A percentile compares a stretch with the other conserved stretches of the same genome.
phyloP scores from a whole-genome alignment of 2,329 filamentous ascomycete species.

The Fusarium metavorans region DNA sequence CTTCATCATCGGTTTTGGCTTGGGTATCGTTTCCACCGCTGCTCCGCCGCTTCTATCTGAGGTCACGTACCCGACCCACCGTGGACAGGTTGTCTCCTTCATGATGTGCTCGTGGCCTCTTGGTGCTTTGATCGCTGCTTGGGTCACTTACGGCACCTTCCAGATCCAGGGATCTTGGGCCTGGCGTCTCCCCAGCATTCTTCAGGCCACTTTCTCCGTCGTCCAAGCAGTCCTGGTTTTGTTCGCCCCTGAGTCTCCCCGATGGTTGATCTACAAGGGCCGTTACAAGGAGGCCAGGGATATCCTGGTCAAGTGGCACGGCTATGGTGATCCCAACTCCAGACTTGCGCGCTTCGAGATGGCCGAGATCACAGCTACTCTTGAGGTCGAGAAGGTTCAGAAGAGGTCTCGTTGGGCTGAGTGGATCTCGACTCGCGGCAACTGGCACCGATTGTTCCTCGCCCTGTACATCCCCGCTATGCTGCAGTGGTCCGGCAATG shows the following conservation, averaged over 20 bases:
- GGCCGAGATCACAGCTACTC: constrained; percentile 37
- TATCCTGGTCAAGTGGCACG: constrained; percentile 41
- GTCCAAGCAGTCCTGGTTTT: constrained; percentile 15
- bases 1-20: constrained; percentile 55
- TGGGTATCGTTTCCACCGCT: constrained; percentile 49
- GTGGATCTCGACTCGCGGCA: constrained; percentile 41
- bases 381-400: constrained; percentile 43
- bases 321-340: constrained; percentile 29
- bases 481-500: constrained; percentile 46
- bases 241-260: constrained; percentile 36
- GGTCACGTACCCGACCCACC: constrained; percentile 51
- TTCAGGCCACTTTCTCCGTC: constrained; percentile 54
- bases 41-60: constrained; percentile 52
- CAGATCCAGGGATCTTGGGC: constrained; percentile 56
- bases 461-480: constrained; percentile 46
- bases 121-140: constrained; percentile 38
- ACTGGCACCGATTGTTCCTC: constrained; percentile 49
- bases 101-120: constrained; percentile 39
- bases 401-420: constrained; percentile 37
- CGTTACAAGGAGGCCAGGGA: constrained; percentile 38
- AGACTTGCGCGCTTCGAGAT: constrained; percentile 35
- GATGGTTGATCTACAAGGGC: constrained; percentile 44
- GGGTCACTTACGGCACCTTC: constrained; percentile 56
- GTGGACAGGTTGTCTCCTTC: constrained; percentile 48
- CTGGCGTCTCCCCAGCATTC: constrained; percentile 63